Percentiles rank a stretch among this genome's conserved stretches.
Conservation (phyloP, 768 basidiomycete genomes). For the Rhizopogon salebrosus region DNA sequence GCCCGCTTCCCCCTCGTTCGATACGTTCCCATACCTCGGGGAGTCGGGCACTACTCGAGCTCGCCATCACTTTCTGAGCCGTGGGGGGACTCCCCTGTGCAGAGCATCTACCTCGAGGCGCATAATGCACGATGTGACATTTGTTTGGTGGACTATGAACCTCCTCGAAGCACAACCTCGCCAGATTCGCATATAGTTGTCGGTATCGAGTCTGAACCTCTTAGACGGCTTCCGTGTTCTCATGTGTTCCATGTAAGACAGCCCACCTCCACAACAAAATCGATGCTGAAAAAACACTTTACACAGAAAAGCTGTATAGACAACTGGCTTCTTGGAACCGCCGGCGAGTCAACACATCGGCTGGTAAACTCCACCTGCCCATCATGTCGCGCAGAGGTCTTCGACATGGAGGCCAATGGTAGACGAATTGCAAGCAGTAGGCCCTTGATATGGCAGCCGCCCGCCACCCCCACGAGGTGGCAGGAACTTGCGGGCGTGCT, state of each 20-base stretch:
- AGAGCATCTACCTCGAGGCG: constrained; percentile 1
- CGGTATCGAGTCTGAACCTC: neutral
- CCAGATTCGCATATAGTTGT: neutral
- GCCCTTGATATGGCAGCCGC: no score
- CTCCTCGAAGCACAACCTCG: neutral
- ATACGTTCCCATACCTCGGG: constrained; percentile 1
- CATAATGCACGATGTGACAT: constrained; percentile 2
- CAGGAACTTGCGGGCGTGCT: neutral
- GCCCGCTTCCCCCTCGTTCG: constrained; percentile 1
- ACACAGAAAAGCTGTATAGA: neutral
- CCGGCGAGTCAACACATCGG: no score
- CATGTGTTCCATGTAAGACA: constrained; percentile 5
- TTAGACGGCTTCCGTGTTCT: constrained; percentile 4
- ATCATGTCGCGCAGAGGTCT: neutral
- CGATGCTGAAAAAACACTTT: neutral
- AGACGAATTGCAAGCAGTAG: neutral
- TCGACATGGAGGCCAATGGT: neutral
- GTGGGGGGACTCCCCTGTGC: neutral
- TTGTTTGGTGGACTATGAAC: constrained; percentile 1
- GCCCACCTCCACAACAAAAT: neutral
- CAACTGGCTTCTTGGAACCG: neutral
- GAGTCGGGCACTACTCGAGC: neutral
- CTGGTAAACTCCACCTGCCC: neutral
- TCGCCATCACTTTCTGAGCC: neutral
- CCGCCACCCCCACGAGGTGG: no score